These are phyloP conservation scores for Leersia perrieri DNA, from an alignment of 176 grass and related monocot species.

Conservation along the genomic window DNA sequence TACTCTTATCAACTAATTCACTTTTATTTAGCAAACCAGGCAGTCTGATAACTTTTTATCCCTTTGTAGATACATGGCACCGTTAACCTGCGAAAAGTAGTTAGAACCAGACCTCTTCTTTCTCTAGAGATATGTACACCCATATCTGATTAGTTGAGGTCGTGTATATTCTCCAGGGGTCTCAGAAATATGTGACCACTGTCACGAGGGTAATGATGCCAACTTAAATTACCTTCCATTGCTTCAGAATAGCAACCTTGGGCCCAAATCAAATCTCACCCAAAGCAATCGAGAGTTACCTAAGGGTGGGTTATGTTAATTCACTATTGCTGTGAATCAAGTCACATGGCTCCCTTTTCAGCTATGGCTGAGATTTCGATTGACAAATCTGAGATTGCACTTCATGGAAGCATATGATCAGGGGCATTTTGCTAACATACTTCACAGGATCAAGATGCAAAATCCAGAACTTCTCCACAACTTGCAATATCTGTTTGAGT, in stretches of 20 bases:
- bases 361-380: constrained; percentile 45
- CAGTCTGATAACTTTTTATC: constrained; percentile 36
- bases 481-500: constrained; percentile 40
- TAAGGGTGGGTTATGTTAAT: constrained; percentile 52
- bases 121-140: constrained; percentile 61
- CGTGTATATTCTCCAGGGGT: constrained; percentile 47
- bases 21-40: constrained; percentile 63
- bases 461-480: constrained; percentile 56
- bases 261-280: constrained; percentile 48
- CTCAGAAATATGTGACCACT: constrained; percentile 60
- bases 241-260: constrained; percentile 47
- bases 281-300: constrained; percentile 45
- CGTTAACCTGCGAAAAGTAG: constrained; percentile 55
- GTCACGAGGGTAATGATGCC: constrained; percentile 46
- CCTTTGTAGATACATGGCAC: constrained; percentile 51
- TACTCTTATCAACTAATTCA: constrained; percentile 42
- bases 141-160: constrained; percentile 41
- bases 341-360: constrained; percentile 31
- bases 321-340: constrained; percentile 50
- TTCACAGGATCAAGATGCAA: constrained; percentile 52
- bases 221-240: constrained; percentile 43
- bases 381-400: constrained; percentile 40
- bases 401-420: constrained; percentile 41
- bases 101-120: constrained; percentile 54
- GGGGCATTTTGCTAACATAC: constrained; percentile 46